Conservation (phyloP, 441 rosid species). For the Breynia disticha region DNA sequence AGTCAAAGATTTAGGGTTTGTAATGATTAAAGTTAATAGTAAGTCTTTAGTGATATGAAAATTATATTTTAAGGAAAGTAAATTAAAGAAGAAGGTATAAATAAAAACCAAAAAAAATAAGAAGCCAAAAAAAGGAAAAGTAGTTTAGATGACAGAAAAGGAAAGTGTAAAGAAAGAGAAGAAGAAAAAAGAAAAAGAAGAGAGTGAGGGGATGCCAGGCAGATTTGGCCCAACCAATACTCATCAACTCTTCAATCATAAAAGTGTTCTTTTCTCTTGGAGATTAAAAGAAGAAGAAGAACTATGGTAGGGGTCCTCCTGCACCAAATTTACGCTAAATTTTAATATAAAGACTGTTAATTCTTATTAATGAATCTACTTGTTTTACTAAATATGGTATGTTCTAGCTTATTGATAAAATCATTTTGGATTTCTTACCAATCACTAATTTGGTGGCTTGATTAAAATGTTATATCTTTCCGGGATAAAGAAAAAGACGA, state of each 20-base stretch:
- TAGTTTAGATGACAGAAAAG: slow-evolving; percentile 20
- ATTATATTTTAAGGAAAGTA: slow-evolving; percentile 40
- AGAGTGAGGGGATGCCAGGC: slow-evolving; percentile 32
- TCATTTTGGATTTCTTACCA: too few species aligned
- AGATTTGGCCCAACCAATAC: slow-evolving; percentile 17
- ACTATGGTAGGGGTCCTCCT: background rate
- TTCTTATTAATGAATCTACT: too few species aligned
- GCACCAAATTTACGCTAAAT: too few species aligned
- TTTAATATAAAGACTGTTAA: too few species aligned
- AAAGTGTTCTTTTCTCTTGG: slow-evolving; percentile 27
- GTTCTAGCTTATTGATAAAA: too few species aligned
- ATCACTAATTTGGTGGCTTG: too few species aligned
- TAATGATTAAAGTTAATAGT: slow-evolving; percentile 24
- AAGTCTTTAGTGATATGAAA: slow-evolving; percentile 30
- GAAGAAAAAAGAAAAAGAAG: slow-evolving; percentile 3
- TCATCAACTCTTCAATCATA: slow-evolving; percentile 29
- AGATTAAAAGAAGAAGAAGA: slow-evolving; percentile 8
- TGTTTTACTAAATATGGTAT: too few species aligned
- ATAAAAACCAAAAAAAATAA: slow-evolving; percentile 1
- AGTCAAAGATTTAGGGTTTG: slow-evolving; percentile 29
- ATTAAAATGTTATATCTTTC: too few species aligned
- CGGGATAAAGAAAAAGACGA: too few species aligned
- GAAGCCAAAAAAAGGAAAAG: slow-evolving; percentile 24
- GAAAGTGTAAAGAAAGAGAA: slow-evolving; percentile 7
- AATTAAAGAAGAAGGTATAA: slow-evolving; percentile 7